Percentiles rank a stretch among this genome's conserved stretches.
These are phyloP conservation scores for Phanerochaete sordida DNA, from an alignment of 768 basidiomycete species.

Conservation along the genomic window DNA sequence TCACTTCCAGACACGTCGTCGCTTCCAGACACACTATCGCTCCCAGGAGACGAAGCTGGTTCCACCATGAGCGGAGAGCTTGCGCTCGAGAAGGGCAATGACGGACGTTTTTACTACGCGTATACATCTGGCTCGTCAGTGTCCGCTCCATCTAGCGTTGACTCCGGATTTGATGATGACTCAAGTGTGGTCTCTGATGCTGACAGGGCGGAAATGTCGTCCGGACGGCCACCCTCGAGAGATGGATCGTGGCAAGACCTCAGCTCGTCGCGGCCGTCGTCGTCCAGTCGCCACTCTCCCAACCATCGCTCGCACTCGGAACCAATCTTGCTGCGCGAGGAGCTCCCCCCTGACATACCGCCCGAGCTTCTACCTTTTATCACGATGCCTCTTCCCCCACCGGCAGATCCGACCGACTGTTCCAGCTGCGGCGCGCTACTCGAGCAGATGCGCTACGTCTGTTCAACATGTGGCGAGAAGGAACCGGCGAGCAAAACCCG, in stretches of 20 bases:
- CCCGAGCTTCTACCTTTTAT: conserved; percentile 45
- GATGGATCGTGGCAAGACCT: conserved; percentile 28
- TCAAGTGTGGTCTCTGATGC: conserved; percentile 22
- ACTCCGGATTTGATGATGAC: conserved; percentile 53
- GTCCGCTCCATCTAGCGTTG: conserved; percentile 45
- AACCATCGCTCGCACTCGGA: conserved; percentile 16
- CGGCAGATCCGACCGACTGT: conserved; percentile 71
- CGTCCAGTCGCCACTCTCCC: conserved; percentile 8
- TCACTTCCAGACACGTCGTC: conserved; percentile 43
- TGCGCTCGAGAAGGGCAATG: conserved; percentile 59
- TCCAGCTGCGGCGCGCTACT: conserved; percentile 75
- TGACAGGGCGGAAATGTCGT: conserved; percentile 24
- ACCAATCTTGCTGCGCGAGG: conserved; percentile 15
- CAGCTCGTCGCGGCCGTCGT: conserved; percentile 12
- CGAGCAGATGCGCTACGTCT: conserved; percentile 87
- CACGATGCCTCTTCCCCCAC: conserved; percentile 47
- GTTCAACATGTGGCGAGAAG: conserved; percentile 83
- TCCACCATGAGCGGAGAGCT: conserved; percentile 57
- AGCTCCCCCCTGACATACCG: conserved; percentile 37
- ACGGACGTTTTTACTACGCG: conserved; percentile 76
- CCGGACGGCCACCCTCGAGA: conserved; percentile 60
- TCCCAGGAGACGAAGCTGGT: conserved; percentile 25
- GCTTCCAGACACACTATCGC: conserved; percentile 26
- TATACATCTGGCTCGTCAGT: conserved; percentile 52
- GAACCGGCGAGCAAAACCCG: conserved; percentile 30